Percentiles rank a stretch among this genome's conserved stretches.
Conservation (phyloP, 306 rosid genomes). For the Crotalaria pallida region DNA sequence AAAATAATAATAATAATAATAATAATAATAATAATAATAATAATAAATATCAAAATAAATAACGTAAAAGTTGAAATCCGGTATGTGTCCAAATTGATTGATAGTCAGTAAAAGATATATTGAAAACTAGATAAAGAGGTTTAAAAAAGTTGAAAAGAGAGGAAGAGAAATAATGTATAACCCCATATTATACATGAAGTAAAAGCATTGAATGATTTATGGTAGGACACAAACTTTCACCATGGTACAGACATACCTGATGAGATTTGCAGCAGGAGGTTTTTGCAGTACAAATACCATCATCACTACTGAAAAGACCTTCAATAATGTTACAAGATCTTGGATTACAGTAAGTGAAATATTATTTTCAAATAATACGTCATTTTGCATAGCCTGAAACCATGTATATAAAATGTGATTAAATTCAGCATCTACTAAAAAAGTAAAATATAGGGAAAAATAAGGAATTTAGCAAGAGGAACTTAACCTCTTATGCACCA, state of each 20-base stretch:
- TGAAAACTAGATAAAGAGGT: background rate
- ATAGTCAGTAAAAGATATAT: background rate
- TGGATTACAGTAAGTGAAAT: background rate
- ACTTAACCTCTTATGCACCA: conserved; percentile 22
- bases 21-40: no score
- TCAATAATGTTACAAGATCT: conserved; percentile 21
- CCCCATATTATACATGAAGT: conserved; percentile 24
- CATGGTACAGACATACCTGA: conserved; percentile 31
- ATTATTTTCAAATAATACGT: background rate
- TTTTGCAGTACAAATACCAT: conserved; percentile 29
- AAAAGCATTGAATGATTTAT: conserved; percentile 31
- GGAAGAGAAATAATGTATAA: background rate
- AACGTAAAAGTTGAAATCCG: background rate
- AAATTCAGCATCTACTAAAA: background rate
- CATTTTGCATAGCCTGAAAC: background rate
- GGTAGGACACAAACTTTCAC: conserved; percentile 26
- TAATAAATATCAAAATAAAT: background rate
- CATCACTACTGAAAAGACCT: conserved; percentile 21
- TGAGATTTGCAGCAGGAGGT: conserved; percentile 16
- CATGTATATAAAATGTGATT: background rate
- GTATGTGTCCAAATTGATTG: conserved; percentile 6
- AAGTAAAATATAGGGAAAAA: background rate
- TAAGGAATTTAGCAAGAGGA: background rate
- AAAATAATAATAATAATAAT: no score
- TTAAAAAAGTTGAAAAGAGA: background rate